These are phyloP conservation scores for Aeminium ludgeri DNA, from an alignment of 495 filamentous ascomycete genomes.

Conservation along the genomic window DNA sequence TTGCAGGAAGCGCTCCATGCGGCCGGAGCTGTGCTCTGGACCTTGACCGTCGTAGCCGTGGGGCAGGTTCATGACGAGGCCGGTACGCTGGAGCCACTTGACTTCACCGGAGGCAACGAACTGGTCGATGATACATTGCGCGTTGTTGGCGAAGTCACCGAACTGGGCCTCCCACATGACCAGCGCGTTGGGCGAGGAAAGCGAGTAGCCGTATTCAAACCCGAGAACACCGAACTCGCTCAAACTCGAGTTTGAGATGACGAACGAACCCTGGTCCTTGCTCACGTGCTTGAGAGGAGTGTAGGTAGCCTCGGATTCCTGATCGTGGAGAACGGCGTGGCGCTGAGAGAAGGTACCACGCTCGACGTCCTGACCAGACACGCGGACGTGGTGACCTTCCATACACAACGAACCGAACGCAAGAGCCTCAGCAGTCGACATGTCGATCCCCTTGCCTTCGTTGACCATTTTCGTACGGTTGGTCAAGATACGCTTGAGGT, in stretches of 20 bases:
- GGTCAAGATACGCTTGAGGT: constrained; percentile 88
- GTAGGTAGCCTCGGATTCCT: constrained; percentile 80
- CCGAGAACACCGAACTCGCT: constrained; percentile 91
- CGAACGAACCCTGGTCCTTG: constrained; percentile 80
- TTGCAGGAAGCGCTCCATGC: constrained; percentile 94
- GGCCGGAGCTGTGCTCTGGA: constrained; percentile 92
- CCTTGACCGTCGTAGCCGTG: constrained; percentile 98
- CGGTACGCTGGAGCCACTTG: constrained; percentile 96
- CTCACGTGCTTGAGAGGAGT: constrained; percentile 80
- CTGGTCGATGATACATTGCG: constrained; percentile 96
- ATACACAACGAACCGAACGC: constrained; percentile 81
- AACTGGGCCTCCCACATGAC: constrained; percentile 99
- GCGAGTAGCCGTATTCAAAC: constrained; percentile 96
- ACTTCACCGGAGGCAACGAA: constrained; percentile 94
- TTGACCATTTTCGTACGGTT: constrained; percentile 81
- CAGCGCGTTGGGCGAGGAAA: constrained; percentile 88
- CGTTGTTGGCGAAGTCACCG: constrained; percentile 98
- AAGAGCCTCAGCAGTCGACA: constrained; percentile 91
- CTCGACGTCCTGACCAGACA: constrained; percentile 97
- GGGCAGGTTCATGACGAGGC: constrained; percentile 82
- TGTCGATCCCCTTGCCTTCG: constrained; percentile 91
- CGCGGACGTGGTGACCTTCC: constrained; percentile 90
- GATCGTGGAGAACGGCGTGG: constrained; percentile 93
- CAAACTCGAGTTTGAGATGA: constrained; percentile 92
- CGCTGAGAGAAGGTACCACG: constrained; percentile 98